phyloP scores from a whole-genome alignment of 768 basidiomycete species.

The Sarcodon aspratus region DNA sequence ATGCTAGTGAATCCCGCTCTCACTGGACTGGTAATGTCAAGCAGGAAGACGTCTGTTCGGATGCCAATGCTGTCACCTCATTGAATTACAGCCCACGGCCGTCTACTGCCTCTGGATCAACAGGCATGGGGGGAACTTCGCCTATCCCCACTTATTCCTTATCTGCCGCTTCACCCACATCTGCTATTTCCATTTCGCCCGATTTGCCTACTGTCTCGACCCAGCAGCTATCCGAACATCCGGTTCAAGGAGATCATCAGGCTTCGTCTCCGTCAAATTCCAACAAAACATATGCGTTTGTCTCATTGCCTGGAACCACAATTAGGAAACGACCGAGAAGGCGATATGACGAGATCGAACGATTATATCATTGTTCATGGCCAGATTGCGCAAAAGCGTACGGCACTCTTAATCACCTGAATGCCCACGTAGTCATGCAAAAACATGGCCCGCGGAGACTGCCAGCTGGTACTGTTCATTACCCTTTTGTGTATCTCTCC shows the following conservation, averaged over 20 bases:
- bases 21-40: neutral
- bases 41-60: neutral
- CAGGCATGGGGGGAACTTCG: neutral
- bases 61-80: neutral
- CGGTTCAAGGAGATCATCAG: neutral
- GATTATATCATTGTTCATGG: constrained; percentile 75
- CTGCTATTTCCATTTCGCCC: neutral
- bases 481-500: neutral
- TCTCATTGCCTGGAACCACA: constrained; percentile 68
- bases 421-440: constrained; percentile 98
- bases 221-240: neutral
- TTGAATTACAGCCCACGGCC: neutral
- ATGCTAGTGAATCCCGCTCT: neutral
- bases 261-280: constrained; percentile 20
- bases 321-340: constrained; percentile 78
- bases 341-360: constrained; percentile 91
- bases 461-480: constrained; percentile 62
- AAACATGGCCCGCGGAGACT: constrained; percentile 86
- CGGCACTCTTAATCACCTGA: constrained; percentile 93
- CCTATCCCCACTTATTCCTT: neutral
- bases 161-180: constrained; percentile 3
- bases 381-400: constrained; percentile 63
- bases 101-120: neutral
- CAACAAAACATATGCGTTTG: constrained; percentile 73
- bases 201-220: neutral